A percentile compares a stretch with the other conserved stretches of the same genome.
These are phyloP conservation scores for Pholiota conissans DNA, from an alignment of 768 basidiomycete species.

Conservation along the genomic window DNA sequence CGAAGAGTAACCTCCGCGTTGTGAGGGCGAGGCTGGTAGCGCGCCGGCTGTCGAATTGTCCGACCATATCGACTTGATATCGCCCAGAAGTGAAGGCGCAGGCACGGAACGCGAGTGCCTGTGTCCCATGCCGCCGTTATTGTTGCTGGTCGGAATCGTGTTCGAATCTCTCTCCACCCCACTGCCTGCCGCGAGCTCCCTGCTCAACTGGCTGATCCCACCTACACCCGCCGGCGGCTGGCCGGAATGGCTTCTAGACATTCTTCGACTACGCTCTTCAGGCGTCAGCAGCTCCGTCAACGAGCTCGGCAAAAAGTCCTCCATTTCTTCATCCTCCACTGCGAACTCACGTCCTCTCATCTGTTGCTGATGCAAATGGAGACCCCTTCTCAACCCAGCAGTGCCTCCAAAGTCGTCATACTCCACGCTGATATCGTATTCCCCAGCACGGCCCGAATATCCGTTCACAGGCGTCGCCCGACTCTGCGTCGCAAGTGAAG, in stretches of 20 bases:
- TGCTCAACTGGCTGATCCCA: conserved; percentile 17
- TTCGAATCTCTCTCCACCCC: conserved; percentile 2
- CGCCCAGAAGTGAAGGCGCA: conserved; percentile 71
- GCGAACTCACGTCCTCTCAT: conserved; percentile 38
- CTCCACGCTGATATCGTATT: conserved; percentile 38
- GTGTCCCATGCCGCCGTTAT: conserved; percentile 40
- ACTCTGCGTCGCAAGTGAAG: conserved; percentile 19
- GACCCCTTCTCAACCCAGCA: conserved; percentile 12
- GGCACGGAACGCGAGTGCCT: conserved; percentile 85
- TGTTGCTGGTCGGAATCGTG: background rate
- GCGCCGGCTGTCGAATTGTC: conserved; percentile 41
- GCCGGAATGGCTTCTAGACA: conserved; percentile 71
- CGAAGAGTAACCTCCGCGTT: conserved; percentile 43
- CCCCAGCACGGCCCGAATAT: conserved; percentile 16
- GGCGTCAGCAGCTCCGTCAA: conserved; percentile 89
- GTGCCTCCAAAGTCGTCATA: conserved; percentile 36
- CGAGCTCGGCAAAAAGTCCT: conserved; percentile 88
- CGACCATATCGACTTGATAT: conserved; percentile 82
- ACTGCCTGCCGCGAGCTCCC: conserved; percentile 14
- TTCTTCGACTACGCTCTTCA: conserved; percentile 78
- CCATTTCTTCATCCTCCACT: conserved; percentile 75
- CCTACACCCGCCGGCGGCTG: conserved; percentile 20
- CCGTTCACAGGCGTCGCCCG: conserved; percentile 8
- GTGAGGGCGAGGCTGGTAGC: conserved; percentile 41
- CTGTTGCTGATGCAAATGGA: background rate